A percentile compares a stretch with the other conserved stretches of the same genome.
These are phyloP conservation scores for Angomonas deanei DNA, from an alignment of 208 protist species.

Conservation along the genomic window DNA sequence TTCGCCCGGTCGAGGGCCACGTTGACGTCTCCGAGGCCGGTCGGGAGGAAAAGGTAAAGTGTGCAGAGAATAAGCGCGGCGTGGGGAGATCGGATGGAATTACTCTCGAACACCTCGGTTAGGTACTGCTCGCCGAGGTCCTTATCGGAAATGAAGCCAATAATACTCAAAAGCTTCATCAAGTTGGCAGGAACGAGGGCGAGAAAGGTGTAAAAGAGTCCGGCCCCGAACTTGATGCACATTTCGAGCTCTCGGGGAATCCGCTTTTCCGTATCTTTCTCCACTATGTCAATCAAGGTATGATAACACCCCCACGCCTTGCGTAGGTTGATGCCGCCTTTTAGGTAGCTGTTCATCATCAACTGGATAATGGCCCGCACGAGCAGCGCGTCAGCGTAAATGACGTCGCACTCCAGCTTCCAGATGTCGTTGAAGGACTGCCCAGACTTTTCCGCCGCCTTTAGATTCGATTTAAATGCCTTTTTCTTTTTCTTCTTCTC, in stretches of 20 bases:
- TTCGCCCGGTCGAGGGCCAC: conserved; percentile 73
- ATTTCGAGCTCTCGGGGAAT: conserved; percentile 83
- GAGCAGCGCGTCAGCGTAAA: conserved; percentile 85
- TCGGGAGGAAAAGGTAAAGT: conserved; percentile 88
- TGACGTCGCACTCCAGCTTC: conserved; percentile 89
- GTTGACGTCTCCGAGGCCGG: conserved; percentile 70
- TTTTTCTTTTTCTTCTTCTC: conserved; percentile 52
- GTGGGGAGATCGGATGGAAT: conserved; percentile 83
- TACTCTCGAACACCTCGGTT: conserved; percentile 82
- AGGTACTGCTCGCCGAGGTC: conserved; percentile 90
- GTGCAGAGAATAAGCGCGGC: conserved; percentile 83
- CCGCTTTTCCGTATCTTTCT: conserved; percentile 61
- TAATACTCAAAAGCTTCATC: conserved; percentile 86
- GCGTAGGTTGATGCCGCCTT: conserved; percentile 86
- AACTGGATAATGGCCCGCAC: conserved; percentile 79
- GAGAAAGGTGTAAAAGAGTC: conserved; percentile 87
- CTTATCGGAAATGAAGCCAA: conserved; percentile 88
- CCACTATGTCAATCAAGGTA: conserved; percentile 52
- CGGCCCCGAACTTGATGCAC: conserved; percentile 86
- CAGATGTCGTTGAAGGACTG: conserved; percentile 62
- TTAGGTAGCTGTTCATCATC: conserved; percentile 90
- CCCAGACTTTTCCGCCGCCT: conserved; percentile 39
- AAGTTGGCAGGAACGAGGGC: conserved; percentile 80
- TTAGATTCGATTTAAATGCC: conserved; percentile 45
- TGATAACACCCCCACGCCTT: conserved; percentile 86